These are phyloP conservation scores for Aureobasidium vineae DNA, from an alignment of 2,329 filamentous ascomycete species.

Conservation along the genomic window DNA sequence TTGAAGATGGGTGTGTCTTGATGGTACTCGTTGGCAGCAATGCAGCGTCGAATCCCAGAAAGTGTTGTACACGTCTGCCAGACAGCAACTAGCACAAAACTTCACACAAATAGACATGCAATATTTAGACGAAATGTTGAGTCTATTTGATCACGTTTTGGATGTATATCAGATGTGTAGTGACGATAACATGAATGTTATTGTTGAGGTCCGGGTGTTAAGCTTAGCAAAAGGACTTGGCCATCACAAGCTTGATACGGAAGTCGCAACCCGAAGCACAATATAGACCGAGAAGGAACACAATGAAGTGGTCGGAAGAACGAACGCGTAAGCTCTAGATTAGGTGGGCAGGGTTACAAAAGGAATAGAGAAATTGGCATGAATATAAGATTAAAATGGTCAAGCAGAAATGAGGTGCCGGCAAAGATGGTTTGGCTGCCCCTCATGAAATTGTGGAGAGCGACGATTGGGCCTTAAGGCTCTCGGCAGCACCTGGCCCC, in stretches of 20 bases:
- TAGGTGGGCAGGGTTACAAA: background rate
- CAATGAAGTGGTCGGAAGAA: no score
- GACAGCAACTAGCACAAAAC: background rate
- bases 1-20: no score
- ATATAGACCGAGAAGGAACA: background rate
- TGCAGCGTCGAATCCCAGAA: background rate
- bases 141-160: background rate
- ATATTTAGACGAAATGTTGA: background rate
- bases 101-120: background rate
- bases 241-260: background rate
- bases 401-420: conserved; percentile 8
- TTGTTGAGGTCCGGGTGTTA: background rate
- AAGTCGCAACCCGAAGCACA: background rate
- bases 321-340: conserved; percentile 4
- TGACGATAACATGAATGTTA: background rate
- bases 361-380: background rate
- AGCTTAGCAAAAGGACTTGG: background rate
- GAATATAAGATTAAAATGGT: background rate
- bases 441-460: conserved; percentile 8
- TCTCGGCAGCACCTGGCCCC: background rate
- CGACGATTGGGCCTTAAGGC: conserved; percentile 8
- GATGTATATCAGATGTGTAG: background rate
- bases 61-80: background rate
- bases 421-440: background rate
- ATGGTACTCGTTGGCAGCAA: no score